Percentiles rank a stretch among this genome's conserved stretches.
phyloP scores from a whole-genome alignment of 352 stramenopile species.

The Peronospora destructor region DNA sequence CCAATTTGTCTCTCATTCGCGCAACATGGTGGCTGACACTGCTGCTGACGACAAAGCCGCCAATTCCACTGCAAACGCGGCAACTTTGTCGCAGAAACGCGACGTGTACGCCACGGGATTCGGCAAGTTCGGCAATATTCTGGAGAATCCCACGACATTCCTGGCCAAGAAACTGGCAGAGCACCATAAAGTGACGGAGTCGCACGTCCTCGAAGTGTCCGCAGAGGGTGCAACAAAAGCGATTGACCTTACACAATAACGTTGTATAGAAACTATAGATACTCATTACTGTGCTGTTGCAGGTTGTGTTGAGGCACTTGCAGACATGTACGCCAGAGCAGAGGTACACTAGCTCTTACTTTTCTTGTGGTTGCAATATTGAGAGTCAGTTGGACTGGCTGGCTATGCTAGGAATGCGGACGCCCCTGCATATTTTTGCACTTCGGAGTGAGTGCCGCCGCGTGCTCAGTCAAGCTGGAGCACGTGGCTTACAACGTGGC shows the following conservation, averaged over 20 bases:
- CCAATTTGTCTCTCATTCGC: background rate
- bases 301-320: constrained; percentile 29
- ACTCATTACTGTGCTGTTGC: constrained; percentile 3
- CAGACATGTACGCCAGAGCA: constrained; percentile 21
- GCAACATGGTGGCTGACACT: constrained; percentile 17
- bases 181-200: constrained; percentile 58
- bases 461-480: constrained; percentile 51
- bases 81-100: constrained; percentile 18
- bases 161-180: constrained; percentile 47
- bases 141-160: constrained; percentile 72
- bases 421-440: constrained; percentile 65
- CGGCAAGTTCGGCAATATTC: constrained; percentile 76
- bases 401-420: constrained; percentile 30
- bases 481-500: constrained; percentile 71
- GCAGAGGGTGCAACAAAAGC: constrained; percentile 31
- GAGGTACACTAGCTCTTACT: constrained; percentile 15
- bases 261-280: background rate
- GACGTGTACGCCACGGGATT: constrained; percentile 80
- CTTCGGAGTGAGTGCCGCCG: constrained; percentile 51
- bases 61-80: constrained; percentile 5
- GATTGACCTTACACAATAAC: background rate
- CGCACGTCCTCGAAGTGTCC: constrained; percentile 69
- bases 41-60: background rate
- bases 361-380: background rate
- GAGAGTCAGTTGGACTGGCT: background rate